These are phyloP conservation scores for Calocybe gangraenosa DNA, from an alignment of 768 basidiomycete genomes.

Conservation along the genomic window DNA sequence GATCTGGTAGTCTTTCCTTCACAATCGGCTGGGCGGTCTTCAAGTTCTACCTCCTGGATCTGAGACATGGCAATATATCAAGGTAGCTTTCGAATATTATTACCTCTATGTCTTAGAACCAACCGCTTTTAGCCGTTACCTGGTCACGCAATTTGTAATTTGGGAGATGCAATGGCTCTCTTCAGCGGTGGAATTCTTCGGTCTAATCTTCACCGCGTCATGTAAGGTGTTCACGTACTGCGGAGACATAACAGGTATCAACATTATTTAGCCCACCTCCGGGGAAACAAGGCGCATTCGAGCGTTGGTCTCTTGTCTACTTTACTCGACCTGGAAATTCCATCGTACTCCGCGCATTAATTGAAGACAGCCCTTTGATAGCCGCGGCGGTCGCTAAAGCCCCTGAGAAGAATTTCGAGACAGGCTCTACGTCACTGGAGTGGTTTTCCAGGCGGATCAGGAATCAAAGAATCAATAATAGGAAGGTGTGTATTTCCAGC, in stretches of 20 bases:
- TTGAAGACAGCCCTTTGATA: constrained; percentile 47
- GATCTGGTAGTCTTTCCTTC: constrained; percentile 52
- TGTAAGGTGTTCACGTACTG: background rate
- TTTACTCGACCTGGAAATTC: constrained; percentile 61
- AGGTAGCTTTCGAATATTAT: constrained; percentile 24
- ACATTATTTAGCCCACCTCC: constrained; percentile 49
- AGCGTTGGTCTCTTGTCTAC: constrained; percentile 67
- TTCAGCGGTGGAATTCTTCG: constrained; percentile 21
- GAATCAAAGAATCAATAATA: constrained; percentile 41
- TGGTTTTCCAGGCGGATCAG: constrained; percentile 43
- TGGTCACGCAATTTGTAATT: constrained; percentile 50
- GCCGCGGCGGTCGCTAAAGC: constrained; percentile 37
- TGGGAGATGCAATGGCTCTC: constrained; percentile 27
- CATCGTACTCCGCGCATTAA: constrained; percentile 45
- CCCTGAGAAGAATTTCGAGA: constrained; percentile 33
- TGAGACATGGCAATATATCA: constrained; percentile 65
- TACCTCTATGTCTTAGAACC: background rate
- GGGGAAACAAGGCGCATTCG: constrained; percentile 43
- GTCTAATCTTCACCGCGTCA: constrained; percentile 18
- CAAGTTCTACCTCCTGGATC: constrained; percentile 62
- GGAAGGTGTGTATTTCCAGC: constrained; percentile 26
- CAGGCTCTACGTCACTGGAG: constrained; percentile 32
- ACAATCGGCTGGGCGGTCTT: constrained; percentile 66
- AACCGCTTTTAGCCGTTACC: constrained; percentile 36
- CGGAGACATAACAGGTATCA: background rate